phyloP scores from a whole-genome alignment of 1,284 basidiomycete species.

The Rhodotorula mucilaginosa region DNA sequence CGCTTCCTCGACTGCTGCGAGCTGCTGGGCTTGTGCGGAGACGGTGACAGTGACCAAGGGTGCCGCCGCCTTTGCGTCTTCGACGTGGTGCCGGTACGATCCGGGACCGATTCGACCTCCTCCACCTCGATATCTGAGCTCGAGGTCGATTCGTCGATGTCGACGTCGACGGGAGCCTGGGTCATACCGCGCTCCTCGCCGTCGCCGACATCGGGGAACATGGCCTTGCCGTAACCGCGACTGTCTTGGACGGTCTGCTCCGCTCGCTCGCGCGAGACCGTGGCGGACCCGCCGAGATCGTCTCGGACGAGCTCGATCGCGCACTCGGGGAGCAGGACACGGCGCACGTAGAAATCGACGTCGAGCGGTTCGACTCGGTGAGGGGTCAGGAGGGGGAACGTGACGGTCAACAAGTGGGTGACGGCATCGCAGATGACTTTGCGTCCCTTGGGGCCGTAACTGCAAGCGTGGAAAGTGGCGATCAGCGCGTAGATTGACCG shows the following conservation, averaged over 20 bases:
- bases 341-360: slow-evolving; percentile 37
- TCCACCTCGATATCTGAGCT: too few relatives aligned
- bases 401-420: slow-evolving; percentile 6
- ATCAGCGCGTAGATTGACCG: too few relatives aligned
- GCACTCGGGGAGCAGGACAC: slow-evolving; percentile 42
- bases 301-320: slow-evolving; percentile 39
- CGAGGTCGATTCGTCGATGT: background rate
- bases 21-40: too few relatives aligned
- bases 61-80: background rate
- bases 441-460: slow-evolving; percentile 41
- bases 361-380: slow-evolving; percentile 21
- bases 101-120: too few relatives aligned
- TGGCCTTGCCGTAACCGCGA: slow-evolving; percentile 37
- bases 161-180: too few relatives aligned
- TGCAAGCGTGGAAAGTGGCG: background rate
- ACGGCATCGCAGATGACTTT: slow-evolving; percentile 30
- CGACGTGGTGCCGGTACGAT: too few relatives aligned
- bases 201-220: slow-evolving; percentile 19
- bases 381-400: slow-evolving; percentile 24
- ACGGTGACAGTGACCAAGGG: background rate
- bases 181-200: slow-evolving; percentile 7
- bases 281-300: background rate
- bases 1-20: background rate
- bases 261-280: slow-evolving; percentile 8
- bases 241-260: slow-evolving; percentile 18